These are phyloP conservation scores for Gossypium armourianum DNA, from an alignment of 441 rosid species.

Conservation along the genomic window DNA sequence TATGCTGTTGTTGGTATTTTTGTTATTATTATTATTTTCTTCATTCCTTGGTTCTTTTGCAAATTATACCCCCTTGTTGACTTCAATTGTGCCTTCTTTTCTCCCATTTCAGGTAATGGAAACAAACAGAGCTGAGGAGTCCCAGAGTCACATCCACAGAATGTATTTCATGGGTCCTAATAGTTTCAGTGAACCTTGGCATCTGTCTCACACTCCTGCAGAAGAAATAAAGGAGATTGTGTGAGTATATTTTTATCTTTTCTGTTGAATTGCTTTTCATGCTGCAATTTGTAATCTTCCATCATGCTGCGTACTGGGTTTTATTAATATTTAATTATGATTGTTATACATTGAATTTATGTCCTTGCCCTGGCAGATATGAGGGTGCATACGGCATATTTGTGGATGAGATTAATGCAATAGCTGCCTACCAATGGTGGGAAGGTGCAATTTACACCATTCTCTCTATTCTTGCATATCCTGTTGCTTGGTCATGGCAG, in stretches of 20 bases:
- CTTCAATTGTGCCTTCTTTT: conserved; percentile 3
- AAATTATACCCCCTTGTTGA: not conserved
- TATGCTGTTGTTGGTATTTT: not conserved
- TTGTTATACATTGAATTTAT: conserved; percentile 13
- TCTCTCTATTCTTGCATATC: conserved; percentile 69
- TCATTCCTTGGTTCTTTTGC: not conserved
- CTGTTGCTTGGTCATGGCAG: conserved; percentile 98
- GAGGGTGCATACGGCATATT: conserved; percentile 88
- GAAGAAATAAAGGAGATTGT: conserved; percentile 91
- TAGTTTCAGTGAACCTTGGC: conserved; percentile 95
- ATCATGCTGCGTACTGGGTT: conserved; percentile 12
- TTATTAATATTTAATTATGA: conserved; percentile 14
- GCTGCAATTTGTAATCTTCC: not conserved
- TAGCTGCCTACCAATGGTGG: conserved; percentile 99
- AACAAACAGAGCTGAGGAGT: conserved; percentile 93
- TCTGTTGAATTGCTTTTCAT: conserved; percentile 12
- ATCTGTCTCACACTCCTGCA: conserved; percentile 89
- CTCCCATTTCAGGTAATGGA: conserved; percentile 62
- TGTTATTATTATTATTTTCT: not conserved
- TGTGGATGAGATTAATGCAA: conserved; percentile 90
- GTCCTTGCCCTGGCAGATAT: conserved; percentile 46
- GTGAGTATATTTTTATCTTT: conserved; percentile 37
- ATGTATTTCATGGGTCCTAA: conserved; percentile 97
- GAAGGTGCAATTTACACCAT: conserved; percentile 86
- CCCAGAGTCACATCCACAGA: conserved; percentile 89